Base-by-base conservation (phyloP, 106 monocot genomes). In the Dendrobium nobile region DNA sequence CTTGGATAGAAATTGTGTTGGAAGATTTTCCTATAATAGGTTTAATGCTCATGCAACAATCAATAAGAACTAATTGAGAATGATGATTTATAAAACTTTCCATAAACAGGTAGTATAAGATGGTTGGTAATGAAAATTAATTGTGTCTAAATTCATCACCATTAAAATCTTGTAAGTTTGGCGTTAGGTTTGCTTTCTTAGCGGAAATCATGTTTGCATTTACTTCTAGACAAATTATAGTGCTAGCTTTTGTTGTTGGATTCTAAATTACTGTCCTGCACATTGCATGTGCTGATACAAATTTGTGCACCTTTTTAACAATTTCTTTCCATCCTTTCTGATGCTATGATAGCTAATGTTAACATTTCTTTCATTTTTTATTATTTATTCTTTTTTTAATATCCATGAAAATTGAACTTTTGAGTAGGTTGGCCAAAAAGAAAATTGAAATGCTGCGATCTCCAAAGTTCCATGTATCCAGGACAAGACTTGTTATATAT, bases 401-500 rank as follows among this genome's bases (percentile, higher is more conserved):
- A 2, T 70, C 24, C 37, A 15, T 37, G 37, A 70, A 70, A 70
- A 68, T 20, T 31, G 20, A 22, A 37, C 4, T 8, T 70, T 70
- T 70, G 37, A 70, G 27, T 55, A 99, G 99, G 86, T 87, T 95
- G 51, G 87, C 86, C 18, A 84, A 83, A 67, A 88, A 92, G 65
- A 99, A 99, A 82, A 54, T 59, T 70, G 88, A 87, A 78, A 90
- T 87, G 90, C 91, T 99, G 55, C 84, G 72, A 33, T 95, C 91
- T 81, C 85, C 95, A 58, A 93, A 90, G 78, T 95, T 99, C 82
- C 99, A 99, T 85, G 90, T 99, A 24, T 99, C 99, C 68, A 91
- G 85, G 83, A 99, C 93, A 65, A 92, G 93, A 77, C 82, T 99
- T 72, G 84, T 99, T 31, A 93, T 99, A 6, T 99, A 99, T 54